Conservation (phyloP, 2,329 filamentous ascomycete species). For the Drechslera avenae region DNA sequence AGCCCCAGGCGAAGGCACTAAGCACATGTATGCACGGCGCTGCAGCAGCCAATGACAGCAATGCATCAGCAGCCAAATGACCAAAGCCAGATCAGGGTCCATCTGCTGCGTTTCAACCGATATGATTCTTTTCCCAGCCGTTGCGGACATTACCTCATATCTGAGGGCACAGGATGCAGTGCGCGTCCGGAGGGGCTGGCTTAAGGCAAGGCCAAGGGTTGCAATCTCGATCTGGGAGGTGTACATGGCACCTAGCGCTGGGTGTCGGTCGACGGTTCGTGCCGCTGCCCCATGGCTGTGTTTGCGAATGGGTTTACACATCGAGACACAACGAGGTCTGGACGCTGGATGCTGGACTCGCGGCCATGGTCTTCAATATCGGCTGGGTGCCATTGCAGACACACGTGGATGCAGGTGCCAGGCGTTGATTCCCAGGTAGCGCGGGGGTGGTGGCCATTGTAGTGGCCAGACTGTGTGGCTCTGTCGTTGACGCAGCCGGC, state of each 20-base stretch:
- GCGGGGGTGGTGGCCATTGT: not conserved
- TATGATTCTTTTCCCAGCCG: not conserved
- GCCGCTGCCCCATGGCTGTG: constrained; percentile 8
- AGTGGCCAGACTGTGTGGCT: not conserved
- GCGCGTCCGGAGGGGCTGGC: not conserved
- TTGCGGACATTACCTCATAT: constrained; percentile 11
- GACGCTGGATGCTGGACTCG: no score
- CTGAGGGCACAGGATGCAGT: not conserved
- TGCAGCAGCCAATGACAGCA: constrained; percentile 1
- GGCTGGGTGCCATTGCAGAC: not conserved
- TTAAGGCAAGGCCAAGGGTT: not conserved
- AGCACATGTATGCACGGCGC: not conserved
- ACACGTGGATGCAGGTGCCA: no score
- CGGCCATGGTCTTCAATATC: not conserved
- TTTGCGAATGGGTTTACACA: not conserved
- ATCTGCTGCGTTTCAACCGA: not conserved
- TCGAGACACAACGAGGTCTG: not conserved
- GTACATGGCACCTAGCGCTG: not conserved
- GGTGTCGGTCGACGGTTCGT: constrained; percentile 11
- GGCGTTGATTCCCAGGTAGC: not conserved
- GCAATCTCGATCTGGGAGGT: constrained; percentile 16
- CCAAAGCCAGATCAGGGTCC: constrained; percentile 14
- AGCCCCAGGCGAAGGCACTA: not conserved
- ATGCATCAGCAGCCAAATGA: not conserved
- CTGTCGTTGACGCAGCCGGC: not conserved